phyloP scores from a whole-genome alignment of 352 stramenopile genomes.

The Phytopythium cucurbitacearum region DNA sequence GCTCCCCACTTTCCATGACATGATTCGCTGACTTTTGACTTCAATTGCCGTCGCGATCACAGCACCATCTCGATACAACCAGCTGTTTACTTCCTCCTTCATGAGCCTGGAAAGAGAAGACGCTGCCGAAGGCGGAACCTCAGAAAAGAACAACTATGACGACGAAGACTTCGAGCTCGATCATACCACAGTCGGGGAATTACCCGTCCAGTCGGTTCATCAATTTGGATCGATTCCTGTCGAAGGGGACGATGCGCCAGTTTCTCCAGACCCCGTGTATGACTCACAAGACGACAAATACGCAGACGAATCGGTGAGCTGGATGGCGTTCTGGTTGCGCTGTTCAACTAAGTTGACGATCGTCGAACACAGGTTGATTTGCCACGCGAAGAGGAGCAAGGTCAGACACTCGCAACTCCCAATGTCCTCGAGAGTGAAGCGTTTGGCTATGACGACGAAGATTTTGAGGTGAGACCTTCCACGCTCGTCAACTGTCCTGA shows the following conservation, averaged over 20 bases:
- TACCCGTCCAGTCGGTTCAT: background rate
- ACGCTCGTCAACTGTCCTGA: background rate
- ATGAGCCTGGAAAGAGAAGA: slow-evolving; percentile 8
- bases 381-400: too few relatives aligned
- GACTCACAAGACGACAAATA: too few relatives aligned
- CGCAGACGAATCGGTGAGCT: too few relatives aligned
- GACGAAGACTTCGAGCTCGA: slow-evolving; percentile 69
- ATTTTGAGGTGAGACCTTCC: slow-evolving; percentile 44
- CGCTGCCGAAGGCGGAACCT: slow-evolving; percentile 14
- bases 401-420: too few relatives aligned
- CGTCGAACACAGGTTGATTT: too few relatives aligned
- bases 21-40: background rate
- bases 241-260: too few relatives aligned
- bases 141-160: slow-evolving; percentile 38
- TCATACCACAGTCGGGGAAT: slow-evolving; percentile 29
- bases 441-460: slow-evolving; percentile 76
- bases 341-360: too few relatives aligned
- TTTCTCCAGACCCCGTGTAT: too few relatives aligned
- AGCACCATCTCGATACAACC: slow-evolving; percentile 37
- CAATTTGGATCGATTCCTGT: too few relatives aligned
- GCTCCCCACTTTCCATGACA: background rate
- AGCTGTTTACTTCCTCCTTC: slow-evolving; percentile 16
- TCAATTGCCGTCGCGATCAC: slow-evolving; percentile 1
- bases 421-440: slow-evolving; percentile 16
- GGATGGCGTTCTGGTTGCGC: too few relatives aligned